Evolutionary conservation across 768 basidiomycete genomes (phyloP), one percentile per base, ranked within the genome.

Genomic region (Leccinum disarticulatum): DNA sequence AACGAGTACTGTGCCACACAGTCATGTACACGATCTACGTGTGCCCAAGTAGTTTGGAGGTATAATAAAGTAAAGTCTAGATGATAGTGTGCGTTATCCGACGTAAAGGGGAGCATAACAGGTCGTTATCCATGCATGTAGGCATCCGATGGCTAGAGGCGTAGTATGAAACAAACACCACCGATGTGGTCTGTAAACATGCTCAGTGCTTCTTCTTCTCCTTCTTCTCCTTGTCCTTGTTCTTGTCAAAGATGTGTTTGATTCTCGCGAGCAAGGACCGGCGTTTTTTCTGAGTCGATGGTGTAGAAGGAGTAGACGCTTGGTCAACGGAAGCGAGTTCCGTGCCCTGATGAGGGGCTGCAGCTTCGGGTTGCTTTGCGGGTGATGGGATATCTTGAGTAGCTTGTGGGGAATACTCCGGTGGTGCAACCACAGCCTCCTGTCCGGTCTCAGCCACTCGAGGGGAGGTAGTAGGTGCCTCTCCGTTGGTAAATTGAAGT

Each of bases 171-270:
- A 14, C 50, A 57, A 58, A 53, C 52, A 38, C 25, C 31, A 55
- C n/a, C 8, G 9, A 25, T n/a, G 28, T 19, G 35, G 13, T 27
- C 11, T 22, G 31, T 48, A n/a, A 48, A 25, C 19, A 53, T 2
- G 28, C 28, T 13, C 53, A 48, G 43, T 19, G 43, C 43, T 46
- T 46, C 10, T 46, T 19, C 43, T 46, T 46, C 65, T 68, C 62
- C 31, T 28, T 49, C 62, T 75, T 72, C 59, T 74, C 69, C 52
- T 81, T 81, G 22, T 74, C 68, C 52, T 81, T 81, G 22, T 82
- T 76, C 65, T 78, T 80, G 56, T 83, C 76, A 36, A 88, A 87
- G 6, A 85, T 66, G 43, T 77, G 67, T 66, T 82, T 86, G 54
- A 78, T 66, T 64, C 78, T 86, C 27, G 79, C 80, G 55, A 88